phyloP scores from a whole-genome alignment of 1,139 yeast species.

The Kodamaea fungicola region DNA sequence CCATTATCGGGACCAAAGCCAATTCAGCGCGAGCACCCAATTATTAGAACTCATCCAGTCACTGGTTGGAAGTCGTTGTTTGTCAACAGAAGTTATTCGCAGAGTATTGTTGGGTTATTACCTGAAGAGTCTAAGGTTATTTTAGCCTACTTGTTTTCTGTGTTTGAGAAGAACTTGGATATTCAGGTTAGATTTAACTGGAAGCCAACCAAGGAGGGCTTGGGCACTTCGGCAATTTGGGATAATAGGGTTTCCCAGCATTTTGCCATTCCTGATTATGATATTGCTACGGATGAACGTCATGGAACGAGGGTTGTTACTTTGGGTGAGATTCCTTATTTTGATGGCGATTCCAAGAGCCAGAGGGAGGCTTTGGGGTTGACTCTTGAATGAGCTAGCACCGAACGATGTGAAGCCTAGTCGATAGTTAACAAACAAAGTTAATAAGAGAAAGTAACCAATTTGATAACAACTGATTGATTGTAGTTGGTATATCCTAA shows the following conservation, averaged over 20 bases:
- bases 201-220: slow-evolving; percentile 18
- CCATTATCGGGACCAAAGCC: slow-evolving; percentile 18
- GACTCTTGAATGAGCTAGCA: slow-evolving; percentile 9
- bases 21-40: slow-evolving; percentile 18
- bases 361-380: slow-evolving; percentile 22
- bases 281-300: slow-evolving; percentile 14
- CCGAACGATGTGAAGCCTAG: neutral
- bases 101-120: slow-evolving; percentile 20
- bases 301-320: slow-evolving; percentile 23
- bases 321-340: slow-evolving; percentile 21
- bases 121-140: slow-evolving; percentile 17
- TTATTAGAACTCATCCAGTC: slow-evolving; percentile 16
- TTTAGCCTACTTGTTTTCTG: slow-evolving; percentile 19
- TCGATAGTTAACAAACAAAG: too few species aligned
- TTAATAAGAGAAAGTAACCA: too few species aligned
- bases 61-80: slow-evolving; percentile 18
- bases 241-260: slow-evolving; percentile 23
- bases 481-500: too few species aligned
- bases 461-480: too few species aligned
- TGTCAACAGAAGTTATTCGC: slow-evolving; percentile 20
- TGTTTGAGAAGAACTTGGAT: slow-evolving; percentile 22
- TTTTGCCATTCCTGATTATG: slow-evolving; percentile 18
- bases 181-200: slow-evolving; percentile 19
- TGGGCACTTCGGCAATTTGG: slow-evolving; percentile 23
- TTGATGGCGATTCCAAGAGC: slow-evolving; percentile 19